These are phyloP conservation scores for Globisporangium uncinulatum DNA, from an alignment of 352 stramenopile genomes.

Conservation along the genomic window DNA sequence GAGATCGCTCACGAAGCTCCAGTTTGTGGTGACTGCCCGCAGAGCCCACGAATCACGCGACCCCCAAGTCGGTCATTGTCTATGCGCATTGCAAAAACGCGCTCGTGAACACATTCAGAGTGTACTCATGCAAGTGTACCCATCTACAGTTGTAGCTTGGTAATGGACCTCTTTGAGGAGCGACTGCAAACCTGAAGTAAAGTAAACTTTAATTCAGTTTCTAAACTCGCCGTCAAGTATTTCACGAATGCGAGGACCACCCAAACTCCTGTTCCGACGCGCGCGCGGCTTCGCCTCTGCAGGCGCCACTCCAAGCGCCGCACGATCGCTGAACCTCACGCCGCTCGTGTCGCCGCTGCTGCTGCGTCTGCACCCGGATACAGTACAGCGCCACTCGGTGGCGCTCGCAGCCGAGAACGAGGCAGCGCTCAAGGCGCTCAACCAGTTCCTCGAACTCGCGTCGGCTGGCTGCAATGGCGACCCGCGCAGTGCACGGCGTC, in stretches of 20 bases:
- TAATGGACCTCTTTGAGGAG: no score
- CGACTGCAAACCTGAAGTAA: background rate
- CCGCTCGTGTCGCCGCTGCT: slow-evolving; percentile 62
- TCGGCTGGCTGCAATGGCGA: slow-evolving; percentile 66
- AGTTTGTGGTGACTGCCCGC: background rate
- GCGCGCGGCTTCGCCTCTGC: slow-evolving; percentile 3
- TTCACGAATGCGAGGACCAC: background rate
- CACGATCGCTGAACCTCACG: slow-evolving; percentile 42
- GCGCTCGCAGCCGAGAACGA: slow-evolving; percentile 50
- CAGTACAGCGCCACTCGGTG: slow-evolving; percentile 40
- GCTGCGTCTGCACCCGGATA: slow-evolving; percentile 64
- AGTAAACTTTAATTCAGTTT: background rate
- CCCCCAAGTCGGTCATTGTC: background rate
- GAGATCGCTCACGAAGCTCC: background rate
- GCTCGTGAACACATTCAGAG: background rate
- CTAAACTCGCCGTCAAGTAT: background rate
- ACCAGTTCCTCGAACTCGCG: slow-evolving; percentile 67
- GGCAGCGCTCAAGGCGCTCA: slow-evolving; percentile 73
- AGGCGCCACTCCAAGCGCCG: background rate
- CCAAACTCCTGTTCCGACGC: background rate
- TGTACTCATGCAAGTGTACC: no score
- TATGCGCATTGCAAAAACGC: background rate
- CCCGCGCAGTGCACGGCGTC: slow-evolving; percentile 43
- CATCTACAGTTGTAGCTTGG: no score
- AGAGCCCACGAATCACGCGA: background rate